phyloP scores from a whole-genome alignment of 345 rosid genomes.

The Kandelia obovata region DNA sequence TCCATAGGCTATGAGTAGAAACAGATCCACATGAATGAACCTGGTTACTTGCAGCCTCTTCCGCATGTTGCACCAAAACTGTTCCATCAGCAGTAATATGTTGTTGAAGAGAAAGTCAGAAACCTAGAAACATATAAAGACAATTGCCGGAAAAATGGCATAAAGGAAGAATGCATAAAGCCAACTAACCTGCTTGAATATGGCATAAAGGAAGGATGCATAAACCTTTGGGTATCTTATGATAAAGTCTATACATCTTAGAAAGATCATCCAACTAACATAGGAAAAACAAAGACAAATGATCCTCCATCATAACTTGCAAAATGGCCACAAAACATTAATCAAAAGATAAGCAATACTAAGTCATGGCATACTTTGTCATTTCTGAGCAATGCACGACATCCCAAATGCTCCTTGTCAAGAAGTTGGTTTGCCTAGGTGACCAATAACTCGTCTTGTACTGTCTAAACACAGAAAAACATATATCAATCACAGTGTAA shows the following conservation, averaged over 20 bases:
- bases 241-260: constrained; percentile 89
- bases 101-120: constrained; percentile 37
- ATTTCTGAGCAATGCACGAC: constrained; percentile 78
- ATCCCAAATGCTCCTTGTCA: constrained; percentile 91
- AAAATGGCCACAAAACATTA: neutral
- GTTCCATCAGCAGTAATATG: constrained; percentile 89
- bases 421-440: constrained; percentile 58
- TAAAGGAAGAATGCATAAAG: constrained; percentile 16
- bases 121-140: neutral
- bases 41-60: constrained; percentile 83
- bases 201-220: constrained; percentile 64
- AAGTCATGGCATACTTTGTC: constrained; percentile 52
- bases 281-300: constrained; percentile 1
- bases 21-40: constrained; percentile 20
- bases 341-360: neutral
- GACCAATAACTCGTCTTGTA: constrained; percentile 77
- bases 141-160: constrained; percentile 6
- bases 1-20: neutral
- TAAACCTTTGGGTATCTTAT: constrained; percentile 61
- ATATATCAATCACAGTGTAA: neutral
- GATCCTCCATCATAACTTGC: neutral
- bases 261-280: constrained; percentile 86
- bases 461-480: constrained; percentile 55
- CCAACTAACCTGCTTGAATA: constrained; percentile 74
- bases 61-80: constrained; percentile 83